Conservation (phyloP, 2,329 filamentous ascomycete species). For the Stagonosporopsis vannaccii region DNA sequence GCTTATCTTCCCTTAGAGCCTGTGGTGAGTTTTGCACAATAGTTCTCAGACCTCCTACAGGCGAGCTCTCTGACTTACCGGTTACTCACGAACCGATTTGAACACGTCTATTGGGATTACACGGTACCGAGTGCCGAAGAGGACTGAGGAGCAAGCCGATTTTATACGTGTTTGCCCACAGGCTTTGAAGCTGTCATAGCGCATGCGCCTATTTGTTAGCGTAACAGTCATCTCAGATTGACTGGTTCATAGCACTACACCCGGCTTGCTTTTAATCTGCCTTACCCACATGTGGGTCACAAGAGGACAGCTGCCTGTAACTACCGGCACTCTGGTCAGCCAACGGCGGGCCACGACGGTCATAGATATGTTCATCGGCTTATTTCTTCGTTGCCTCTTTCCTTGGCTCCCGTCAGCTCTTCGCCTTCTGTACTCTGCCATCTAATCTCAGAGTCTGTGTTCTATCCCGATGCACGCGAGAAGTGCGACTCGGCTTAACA, state of each 20-base stretch:
- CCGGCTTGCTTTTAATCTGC: not conserved
- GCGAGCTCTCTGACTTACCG: not conserved
- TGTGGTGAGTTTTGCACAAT: not conserved
- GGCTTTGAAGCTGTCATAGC: not conserved
- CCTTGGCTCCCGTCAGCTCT: not conserved
- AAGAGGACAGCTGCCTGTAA: not conserved
- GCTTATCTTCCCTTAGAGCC: no score
- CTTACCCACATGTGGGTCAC: not conserved
- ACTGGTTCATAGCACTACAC: not conserved
- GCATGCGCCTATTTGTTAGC: not conserved
- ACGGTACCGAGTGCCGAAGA: not conserved
- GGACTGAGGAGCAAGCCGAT: not conserved
- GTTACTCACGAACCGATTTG: not conserved
- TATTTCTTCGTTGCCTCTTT: not conserved
- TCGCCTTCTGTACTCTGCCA: not conserved
- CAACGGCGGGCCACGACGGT: not conserved
- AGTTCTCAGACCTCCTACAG: not conserved
- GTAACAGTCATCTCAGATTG: not conserved
- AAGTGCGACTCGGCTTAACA: not conserved
- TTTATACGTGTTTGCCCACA: not conserved
- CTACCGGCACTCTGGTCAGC: not conserved
- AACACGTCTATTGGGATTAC: not conserved
- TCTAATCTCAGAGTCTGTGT: not conserved
- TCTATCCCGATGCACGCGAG: not conserved
- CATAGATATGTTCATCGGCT: not conserved